Evolutionary conservation across 2,329 filamentous ascomycete species (phyloP).

Genomic region (Sarocladiaceae sp.): DNA sequence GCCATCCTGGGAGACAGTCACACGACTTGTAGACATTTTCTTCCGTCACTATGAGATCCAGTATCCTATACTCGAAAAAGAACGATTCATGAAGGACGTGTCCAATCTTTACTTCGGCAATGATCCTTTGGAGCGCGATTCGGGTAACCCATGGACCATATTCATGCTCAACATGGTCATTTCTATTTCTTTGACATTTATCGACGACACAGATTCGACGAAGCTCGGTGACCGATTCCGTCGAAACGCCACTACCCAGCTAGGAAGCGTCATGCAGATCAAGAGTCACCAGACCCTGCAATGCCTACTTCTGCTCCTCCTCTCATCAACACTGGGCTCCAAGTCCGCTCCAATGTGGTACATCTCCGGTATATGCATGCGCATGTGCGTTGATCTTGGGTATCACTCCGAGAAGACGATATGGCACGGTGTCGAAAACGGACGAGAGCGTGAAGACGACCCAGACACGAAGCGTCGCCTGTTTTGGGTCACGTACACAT

Average conservation of each 20-base stretch:
- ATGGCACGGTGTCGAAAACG: conserved; percentile 1
- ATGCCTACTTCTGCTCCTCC: conserved; percentile 17
- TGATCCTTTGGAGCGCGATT: conserved; percentile 2
- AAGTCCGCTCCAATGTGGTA: conserved; percentile 19
- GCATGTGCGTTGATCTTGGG: conserved; percentile 20
- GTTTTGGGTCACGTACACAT: conserved; percentile 21
- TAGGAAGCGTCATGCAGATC: conserved; percentile 16
- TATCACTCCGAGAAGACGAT: conserved; percentile 18
- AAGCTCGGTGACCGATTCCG: conserved; percentile 15
- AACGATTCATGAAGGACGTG: conserved; percentile 13
- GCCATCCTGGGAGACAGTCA: conserved; percentile 15
- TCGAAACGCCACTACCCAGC: conserved; percentile 15
- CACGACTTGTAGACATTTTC: conserved; percentile 17
- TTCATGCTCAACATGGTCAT: conserved; percentile 20
- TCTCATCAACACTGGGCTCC: conserved; percentile 17
- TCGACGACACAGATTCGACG: conserved; percentile 16
- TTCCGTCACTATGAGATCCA: conserved; percentile 19
- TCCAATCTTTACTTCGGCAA: conserved; percentile 8
- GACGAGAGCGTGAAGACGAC: conserved; percentile 1
- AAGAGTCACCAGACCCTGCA: conserved; percentile 17
- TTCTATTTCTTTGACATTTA: conserved; percentile 15
- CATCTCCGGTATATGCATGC: conserved; percentile 19
- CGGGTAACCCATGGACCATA: conserved; percentile 11
- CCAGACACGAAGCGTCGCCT: conserved; percentile 17
- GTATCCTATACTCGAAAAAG: conserved; percentile 18